Conservation (phyloP, 192 early-diverging fungal species). For the Coemansia sp. region DNA sequence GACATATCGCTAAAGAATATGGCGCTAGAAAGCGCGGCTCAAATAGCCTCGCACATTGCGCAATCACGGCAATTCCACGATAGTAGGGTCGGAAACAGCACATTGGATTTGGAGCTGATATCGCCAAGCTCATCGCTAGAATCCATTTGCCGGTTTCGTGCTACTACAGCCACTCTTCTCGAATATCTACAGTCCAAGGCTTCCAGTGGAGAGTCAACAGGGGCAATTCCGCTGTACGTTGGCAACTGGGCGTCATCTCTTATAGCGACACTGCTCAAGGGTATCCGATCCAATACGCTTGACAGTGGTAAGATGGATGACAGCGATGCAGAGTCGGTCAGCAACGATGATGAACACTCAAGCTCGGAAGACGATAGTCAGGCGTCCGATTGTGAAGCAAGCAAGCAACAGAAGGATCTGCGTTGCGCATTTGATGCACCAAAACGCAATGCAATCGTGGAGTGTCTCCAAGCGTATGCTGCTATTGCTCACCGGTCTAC, state of each 20-base stretch:
- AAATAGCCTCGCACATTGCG: conserved; percentile 61
- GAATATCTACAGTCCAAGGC: conserved; percentile 40
- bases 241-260: conserved; percentile 42
- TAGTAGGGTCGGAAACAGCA: neutral
- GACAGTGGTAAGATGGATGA: neutral
- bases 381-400: neutral
- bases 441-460: conserved; percentile 34
- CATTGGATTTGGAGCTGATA: conserved; percentile 6
- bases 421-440: conserved; percentile 9
- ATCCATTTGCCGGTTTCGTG: conserved; percentile 20
- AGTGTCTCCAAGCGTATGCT: conserved; percentile 39
- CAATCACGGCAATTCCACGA: neutral
- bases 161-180: conserved; percentile 17
- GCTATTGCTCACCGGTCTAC: conserved; percentile 42
- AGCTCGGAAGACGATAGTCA: conserved; percentile 2
- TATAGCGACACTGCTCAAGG: conserved; percentile 36
- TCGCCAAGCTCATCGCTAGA: conserved; percentile 22
- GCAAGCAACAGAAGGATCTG: neutral
- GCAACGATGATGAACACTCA: conserved; percentile 7
- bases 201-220: conserved; percentile 24
- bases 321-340: neutral
- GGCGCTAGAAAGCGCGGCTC: conserved; percentile 66
- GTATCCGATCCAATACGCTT: neutral
- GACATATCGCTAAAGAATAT: conserved; percentile 57
- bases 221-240: conserved; percentile 39